Evolutionary conservation across 148 eudicot species (phyloP).

Genomic region (Vaccinium vitisidaea): DNA sequence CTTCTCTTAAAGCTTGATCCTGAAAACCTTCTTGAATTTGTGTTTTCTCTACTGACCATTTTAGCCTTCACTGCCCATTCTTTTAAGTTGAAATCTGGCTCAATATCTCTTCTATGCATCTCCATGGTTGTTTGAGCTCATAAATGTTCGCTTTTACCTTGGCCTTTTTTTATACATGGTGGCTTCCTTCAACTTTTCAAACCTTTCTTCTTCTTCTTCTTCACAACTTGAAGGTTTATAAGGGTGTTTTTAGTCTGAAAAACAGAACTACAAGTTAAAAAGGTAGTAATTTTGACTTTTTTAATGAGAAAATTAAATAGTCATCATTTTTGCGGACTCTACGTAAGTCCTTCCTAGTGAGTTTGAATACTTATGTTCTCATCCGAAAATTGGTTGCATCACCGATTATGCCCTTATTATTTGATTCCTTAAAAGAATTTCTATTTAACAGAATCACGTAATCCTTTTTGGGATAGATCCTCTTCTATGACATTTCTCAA

Average conservation of each 20-base stretch:
- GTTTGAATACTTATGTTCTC: no score
- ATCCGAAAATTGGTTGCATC: no score
- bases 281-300: not conserved
- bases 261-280: not conserved
- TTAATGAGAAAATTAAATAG: no score
- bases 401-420: no score
- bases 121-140: constrained; percentile 21
- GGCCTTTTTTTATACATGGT: not conserved
- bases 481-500: no score
- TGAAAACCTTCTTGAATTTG: constrained; percentile 73
- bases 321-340: no score
- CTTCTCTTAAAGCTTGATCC: constrained; percentile 60
- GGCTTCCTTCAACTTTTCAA: not conserved
- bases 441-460: no score
- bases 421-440: no score
- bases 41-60: constrained; percentile 60
- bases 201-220: not conserved
- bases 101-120: constrained; percentile 22
- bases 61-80: constrained; percentile 77
- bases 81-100: constrained; percentile 48
- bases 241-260: not conserved
- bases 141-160: not conserved
- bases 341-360: no score
- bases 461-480: no score
- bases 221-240: not conserved